phyloP scores from a whole-genome alignment of 257 asterid genomes.

The Solanum clarkiae region DNA sequence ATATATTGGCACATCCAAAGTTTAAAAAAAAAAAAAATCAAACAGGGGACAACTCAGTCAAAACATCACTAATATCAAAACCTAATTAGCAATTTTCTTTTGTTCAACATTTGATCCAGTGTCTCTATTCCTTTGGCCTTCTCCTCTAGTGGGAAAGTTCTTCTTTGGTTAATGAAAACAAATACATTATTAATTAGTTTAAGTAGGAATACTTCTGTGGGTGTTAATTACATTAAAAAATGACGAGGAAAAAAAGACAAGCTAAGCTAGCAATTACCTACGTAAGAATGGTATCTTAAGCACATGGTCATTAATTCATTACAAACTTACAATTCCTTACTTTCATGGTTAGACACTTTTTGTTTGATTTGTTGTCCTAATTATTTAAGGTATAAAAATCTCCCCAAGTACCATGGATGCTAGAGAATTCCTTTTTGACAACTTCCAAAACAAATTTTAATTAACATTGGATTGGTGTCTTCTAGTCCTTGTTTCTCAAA shows the following conservation, averaged over 20 bases:
- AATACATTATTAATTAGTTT: background rate
- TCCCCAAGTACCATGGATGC: slow-evolving; percentile 18
- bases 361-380: slow-evolving; percentile 51
- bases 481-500: slow-evolving; percentile 36
- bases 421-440: slow-evolving; percentile 29
- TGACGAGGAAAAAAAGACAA: background rate
- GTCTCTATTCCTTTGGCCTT: slow-evolving; percentile 41
- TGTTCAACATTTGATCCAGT: slow-evolving; percentile 17
- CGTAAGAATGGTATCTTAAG: slow-evolving; percentile 15
- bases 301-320: slow-evolving; percentile 26
- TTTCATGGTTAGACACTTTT: slow-evolving; percentile 40
- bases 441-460: slow-evolving; percentile 28
- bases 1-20: background rate
- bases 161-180: background rate
- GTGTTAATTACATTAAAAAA: background rate
- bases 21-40: background rate
- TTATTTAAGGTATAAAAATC: background rate
- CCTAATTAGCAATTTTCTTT: background rate
- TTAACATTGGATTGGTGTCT: slow-evolving; percentile 19
- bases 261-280: background rate
- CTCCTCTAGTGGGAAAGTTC: slow-evolving; percentile 15
- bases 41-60: background rate
- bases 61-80: slow-evolving; percentile 15
- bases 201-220: background rate
- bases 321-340: slow-evolving; percentile 14